Conservation (phyloP, 2,329 filamentous ascomycete genomes). For the Alternaria panax region DNA sequence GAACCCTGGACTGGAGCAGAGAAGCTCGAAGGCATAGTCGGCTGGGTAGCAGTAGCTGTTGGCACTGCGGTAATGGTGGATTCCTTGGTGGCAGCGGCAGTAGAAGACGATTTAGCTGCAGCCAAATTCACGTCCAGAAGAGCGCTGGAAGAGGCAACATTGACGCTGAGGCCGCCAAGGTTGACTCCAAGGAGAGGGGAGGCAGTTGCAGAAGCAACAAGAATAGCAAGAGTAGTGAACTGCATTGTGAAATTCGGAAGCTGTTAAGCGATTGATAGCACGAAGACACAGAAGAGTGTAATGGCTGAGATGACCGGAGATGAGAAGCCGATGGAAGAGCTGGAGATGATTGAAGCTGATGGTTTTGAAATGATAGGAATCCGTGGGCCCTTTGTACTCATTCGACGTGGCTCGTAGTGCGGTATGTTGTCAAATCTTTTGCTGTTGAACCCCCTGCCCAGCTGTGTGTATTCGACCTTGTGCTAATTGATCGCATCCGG, state of each 20-base stretch:
- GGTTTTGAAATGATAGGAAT: not conserved
- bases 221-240: conserved; percentile 5
- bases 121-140: not conserved
- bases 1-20: conserved; percentile 8
- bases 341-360: not conserved
- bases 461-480: not conserved
- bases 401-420: not conserved
- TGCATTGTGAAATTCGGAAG: conserved; percentile 7
- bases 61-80: not conserved
- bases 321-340: not conserved
- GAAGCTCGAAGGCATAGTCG: conserved; percentile 6
- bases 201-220: conserved; percentile 1
- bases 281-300: not conserved
- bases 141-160: conserved; percentile 4
- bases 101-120: not conserved
- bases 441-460: not conserved
- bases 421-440: not conserved
- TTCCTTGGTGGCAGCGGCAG: not conserved
- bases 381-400: not conserved
- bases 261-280: conserved; percentile 3
- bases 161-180: not conserved
- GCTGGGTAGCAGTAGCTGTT: not conserved
- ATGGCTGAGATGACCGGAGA: not conserved
- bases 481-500: not conserved
- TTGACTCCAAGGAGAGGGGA: conserved; percentile 8